Conservation (phyloP, 495 filamentous ascomycete species). For the Penicilliopsis zonata region DNA sequence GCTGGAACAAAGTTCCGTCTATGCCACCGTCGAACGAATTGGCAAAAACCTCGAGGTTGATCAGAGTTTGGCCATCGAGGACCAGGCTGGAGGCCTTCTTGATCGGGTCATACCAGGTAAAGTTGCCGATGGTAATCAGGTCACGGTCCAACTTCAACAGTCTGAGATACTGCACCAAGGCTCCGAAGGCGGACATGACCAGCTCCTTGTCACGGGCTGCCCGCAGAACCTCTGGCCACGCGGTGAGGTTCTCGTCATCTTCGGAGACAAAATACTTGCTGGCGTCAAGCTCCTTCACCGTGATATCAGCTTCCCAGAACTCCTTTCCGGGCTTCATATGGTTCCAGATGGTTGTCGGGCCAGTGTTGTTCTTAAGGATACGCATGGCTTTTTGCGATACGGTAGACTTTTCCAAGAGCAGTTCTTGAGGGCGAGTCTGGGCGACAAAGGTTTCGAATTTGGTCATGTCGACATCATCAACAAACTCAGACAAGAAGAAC, state of each 20-base stretch:
- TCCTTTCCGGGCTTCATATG: slow-evolving; percentile 77
- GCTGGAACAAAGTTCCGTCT: slow-evolving; percentile 77
- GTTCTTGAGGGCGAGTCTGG: slow-evolving; percentile 79
- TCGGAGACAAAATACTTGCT: slow-evolving; percentile 65
- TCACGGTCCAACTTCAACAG: slow-evolving; percentile 82
- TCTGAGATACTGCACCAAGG: slow-evolving; percentile 75
- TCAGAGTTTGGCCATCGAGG: slow-evolving; percentile 89
- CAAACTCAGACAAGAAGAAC: slow-evolving; percentile 83
- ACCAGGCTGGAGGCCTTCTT: slow-evolving; percentile 86
- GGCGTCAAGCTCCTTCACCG: slow-evolving; percentile 70
- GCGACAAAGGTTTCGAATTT: slow-evolving; percentile 98
- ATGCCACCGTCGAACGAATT: slow-evolving; percentile 82
- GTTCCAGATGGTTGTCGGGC: slow-evolving; percentile 92
- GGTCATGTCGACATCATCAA: slow-evolving; percentile 87
- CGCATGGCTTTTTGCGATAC: slow-evolving; percentile 75
- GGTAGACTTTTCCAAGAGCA: slow-evolving; percentile 79
- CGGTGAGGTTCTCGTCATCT: slow-evolving; percentile 48
- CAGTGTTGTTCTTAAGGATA: slow-evolving; percentile 94
- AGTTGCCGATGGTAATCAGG: slow-evolving; percentile 81
- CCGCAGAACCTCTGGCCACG: slow-evolving; percentile 70
- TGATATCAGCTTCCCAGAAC: slow-evolving; percentile 81
- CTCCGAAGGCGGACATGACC: slow-evolving; percentile 87
- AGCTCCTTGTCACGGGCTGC: slow-evolving; percentile 69
- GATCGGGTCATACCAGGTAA: slow-evolving; percentile 87
- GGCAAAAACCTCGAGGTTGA: slow-evolving; percentile 93